A percentile compares a stretch with the other conserved stretches of the same genome.
These are phyloP conservation scores for Penstemon barbatus DNA, from an alignment of 257 asterid genomes.

Conservation along the genomic window DNA sequence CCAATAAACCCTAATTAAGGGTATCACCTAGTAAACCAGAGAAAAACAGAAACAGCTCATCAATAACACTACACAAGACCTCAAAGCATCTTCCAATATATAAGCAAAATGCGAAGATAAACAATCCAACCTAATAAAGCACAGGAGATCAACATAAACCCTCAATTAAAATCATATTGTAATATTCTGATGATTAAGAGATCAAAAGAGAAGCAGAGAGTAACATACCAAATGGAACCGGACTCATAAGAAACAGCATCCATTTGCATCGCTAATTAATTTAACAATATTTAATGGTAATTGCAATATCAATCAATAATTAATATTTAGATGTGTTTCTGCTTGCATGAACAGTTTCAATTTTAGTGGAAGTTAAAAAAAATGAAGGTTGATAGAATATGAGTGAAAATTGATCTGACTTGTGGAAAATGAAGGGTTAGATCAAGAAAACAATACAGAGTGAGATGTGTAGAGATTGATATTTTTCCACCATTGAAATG, in stretches of 20 bases:
- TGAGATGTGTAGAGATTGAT: slow-evolving; percentile 39
- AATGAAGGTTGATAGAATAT: slow-evolving; percentile 30
- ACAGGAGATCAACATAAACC: slow-evolving; percentile 27
- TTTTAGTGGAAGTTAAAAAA: slow-evolving; percentile 29
- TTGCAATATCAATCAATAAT: slow-evolving; percentile 17
- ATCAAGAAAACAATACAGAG: slow-evolving; percentile 37
- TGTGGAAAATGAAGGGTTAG: slow-evolving; percentile 34
- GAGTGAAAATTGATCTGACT: slow-evolving; percentile 35
- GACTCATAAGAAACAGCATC: slow-evolving; percentile 37
- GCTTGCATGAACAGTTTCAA: slow-evolving; percentile 38
- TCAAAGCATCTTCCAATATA: slow-evolving; percentile 14
- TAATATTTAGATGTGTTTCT: slow-evolving; percentile 34
- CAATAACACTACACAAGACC: slow-evolving; percentile 21
- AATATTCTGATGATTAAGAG: slow-evolving; percentile 2
- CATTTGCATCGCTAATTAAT: slow-evolving; percentile 43
- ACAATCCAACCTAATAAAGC: slow-evolving; percentile 18
- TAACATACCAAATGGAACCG: slow-evolving; percentile 56
- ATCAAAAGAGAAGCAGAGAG: slow-evolving; percentile 19
- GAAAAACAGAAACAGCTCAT: slow-evolving; percentile 21
- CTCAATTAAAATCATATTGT: slow-evolving; percentile 20
- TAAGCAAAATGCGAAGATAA: slow-evolving; percentile 27
- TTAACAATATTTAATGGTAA: slow-evolving; percentile 32
- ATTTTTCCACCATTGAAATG: slow-evolving; percentile 17
- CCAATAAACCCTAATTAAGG: slow-evolving; percentile 21
- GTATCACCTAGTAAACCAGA: not conserved